Evolutionary conservation across 345 rosid genomes (phyloP).

Genomic region (Trapa incisa): DNA sequence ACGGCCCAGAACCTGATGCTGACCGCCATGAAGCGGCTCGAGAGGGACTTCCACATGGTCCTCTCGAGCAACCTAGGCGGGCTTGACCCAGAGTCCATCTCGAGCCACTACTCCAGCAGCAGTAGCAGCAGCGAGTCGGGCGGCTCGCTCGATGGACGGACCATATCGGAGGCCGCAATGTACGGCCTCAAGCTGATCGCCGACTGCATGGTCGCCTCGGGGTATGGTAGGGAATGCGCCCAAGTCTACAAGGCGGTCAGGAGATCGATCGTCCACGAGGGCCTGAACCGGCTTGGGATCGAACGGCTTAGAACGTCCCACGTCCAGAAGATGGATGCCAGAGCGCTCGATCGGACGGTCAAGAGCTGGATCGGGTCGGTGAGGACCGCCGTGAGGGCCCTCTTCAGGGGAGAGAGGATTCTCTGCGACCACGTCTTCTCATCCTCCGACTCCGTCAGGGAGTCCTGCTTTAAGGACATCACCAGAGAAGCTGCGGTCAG

Average conservation of each 20-base stretch:
- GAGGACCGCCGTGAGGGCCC: conserved; percentile 40
- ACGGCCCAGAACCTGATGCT: conserved; percentile 54
- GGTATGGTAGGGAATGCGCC: conserved; percentile 66
- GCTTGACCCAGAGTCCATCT: conserved; percentile 44
- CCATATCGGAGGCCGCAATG: conserved; percentile 30
- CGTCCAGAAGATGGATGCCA: conserved; percentile 45
- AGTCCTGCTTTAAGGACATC: conserved; percentile 60
- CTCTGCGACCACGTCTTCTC: conserved; percentile 64
- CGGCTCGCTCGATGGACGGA: conserved; percentile 21
- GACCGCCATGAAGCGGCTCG: conserved; percentile 55
- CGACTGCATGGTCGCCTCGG: conserved; percentile 60
- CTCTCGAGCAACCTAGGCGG: conserved; percentile 26
- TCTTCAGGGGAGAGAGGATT: conserved; percentile 53
- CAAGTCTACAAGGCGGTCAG: conserved; percentile 40
- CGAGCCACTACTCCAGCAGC: conserved; percentile 28
- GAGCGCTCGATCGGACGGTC: conserved; percentile 35
- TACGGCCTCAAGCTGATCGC: conserved; percentile 55
- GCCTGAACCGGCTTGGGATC: conserved; percentile 46
- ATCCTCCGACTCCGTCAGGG: conserved; percentile 32
- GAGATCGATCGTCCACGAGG: conserved; percentile 57
- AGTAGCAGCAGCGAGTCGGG: conserved; percentile 11
- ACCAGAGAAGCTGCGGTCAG: conserved; percentile 44
- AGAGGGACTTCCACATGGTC: conserved; percentile 41
- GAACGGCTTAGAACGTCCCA: conserved; percentile 31
- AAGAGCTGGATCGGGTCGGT: conserved; percentile 58